Base-by-base conservation (phyloP, 768 basidiomycete genomes). In the Russula olivacea region DNA sequence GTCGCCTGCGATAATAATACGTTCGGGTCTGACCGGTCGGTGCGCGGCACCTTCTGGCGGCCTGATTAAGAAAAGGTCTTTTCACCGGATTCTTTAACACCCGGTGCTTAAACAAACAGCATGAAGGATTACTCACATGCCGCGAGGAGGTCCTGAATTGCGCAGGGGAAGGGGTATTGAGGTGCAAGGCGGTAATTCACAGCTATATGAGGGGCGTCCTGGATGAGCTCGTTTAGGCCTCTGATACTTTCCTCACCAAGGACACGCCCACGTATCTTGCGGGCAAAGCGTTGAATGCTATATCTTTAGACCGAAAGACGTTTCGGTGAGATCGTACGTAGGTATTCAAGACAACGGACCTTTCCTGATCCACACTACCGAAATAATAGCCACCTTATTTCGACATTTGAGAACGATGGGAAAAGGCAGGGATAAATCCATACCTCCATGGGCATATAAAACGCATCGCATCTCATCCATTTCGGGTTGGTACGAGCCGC, bases 111-210 rank as follows among this genome's bases (percentile, higher is more conserved):
- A 6, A 25, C 7, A 4, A 43, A 21, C 21, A 60, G 38, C 38
- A 4, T 1, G 6, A n/a, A 7, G 30, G 28, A 10, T 8, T 2
- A 72, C 85, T 68, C 68, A 92, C 91, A 98, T 9, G 93, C 87
- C 2, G 96, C 91, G 12, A 98, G 71, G 38, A 86, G 77, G 73
- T 98, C 96, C 69, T 97, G 94, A 8, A 98, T 74, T 1, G 88
- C 91, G 67, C 91, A 93, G 15, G 96, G 96, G 72, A 97, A 98
- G 1, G 96, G 96, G 69, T 96, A 98, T 74, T 98, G 96, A 0
- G 96, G 96, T 15, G 95, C 89, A n/a, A 95, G 82, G 43, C 89
- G 82, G 69, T 91, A 91, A 66, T 89, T 88, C 58, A 91, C 79
- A 61, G 88, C 88, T 89, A 63, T 89, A 63, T 12, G 58, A 74